Percentiles rank a stretch among this genome's conserved stretches.
phyloP scores from a whole-genome alignment of 1,284 basidiomycete genomes.

The Amylostereum areolatum region DNA sequence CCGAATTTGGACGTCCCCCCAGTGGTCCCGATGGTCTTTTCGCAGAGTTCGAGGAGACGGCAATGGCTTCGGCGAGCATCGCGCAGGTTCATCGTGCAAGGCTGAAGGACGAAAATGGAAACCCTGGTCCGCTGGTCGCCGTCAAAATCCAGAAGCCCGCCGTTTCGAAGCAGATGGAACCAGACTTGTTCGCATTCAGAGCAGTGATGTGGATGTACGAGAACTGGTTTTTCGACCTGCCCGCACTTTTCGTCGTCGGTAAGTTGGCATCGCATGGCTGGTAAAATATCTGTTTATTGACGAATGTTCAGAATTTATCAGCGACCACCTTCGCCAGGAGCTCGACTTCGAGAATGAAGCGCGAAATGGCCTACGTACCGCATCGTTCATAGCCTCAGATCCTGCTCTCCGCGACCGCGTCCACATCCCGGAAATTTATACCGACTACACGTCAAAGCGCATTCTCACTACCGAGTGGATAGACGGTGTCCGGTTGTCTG shows the following conservation, averaged over 20 bases:
- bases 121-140: constrained; percentile 54
- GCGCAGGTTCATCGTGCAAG: constrained; percentile 85
- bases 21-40: constrained; percentile 70
- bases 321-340: constrained; percentile 75
- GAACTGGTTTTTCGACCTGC: constrained; percentile 69
- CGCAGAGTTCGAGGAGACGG: constrained; percentile 65
- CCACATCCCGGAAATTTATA: constrained; percentile 75
- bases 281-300: not conserved
- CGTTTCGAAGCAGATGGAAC: constrained; percentile 79
- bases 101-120: constrained; percentile 40
- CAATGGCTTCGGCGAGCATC: constrained; percentile 82
- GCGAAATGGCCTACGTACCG: constrained; percentile 56
- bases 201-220: constrained; percentile 73
- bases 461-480: constrained; percentile 89
- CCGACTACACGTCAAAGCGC: constrained; percentile 66
- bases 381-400: constrained; percentile 53
- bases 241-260: constrained; percentile 72
- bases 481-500: constrained; percentile 73
- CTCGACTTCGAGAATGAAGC: constrained; percentile 78
- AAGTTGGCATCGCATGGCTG: constrained; percentile 18
- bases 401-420: constrained; percentile 66
- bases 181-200: constrained; percentile 66
- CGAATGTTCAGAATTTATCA: constrained; percentile 60
- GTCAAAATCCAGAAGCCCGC: constrained; percentile 92
- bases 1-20: constrained; percentile 65